These are phyloP conservation scores for Basidiobolus meristosporus DNA, from an alignment of 371 early-diverging fungal genomes.

Conservation along the genomic window DNA sequence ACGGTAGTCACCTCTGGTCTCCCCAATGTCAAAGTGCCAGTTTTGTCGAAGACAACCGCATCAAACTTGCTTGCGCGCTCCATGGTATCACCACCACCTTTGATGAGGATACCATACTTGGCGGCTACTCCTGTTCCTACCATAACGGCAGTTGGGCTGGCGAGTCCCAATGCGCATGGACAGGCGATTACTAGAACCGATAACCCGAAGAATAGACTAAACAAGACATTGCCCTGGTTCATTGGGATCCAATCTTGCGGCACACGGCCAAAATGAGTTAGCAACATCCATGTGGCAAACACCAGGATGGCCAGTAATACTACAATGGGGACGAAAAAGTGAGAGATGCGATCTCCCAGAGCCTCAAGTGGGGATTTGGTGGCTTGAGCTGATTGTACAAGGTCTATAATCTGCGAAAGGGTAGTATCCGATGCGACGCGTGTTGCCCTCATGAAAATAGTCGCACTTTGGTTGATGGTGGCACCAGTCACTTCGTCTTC, in stretches of 20 bases:
- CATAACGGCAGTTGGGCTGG: slow-evolving; percentile 59
- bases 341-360: slow-evolving; percentile 35
- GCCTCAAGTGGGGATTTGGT: slow-evolving; percentile 42
- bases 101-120: slow-evolving; percentile 22
- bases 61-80: slow-evolving; percentile 71
- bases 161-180: slow-evolving; percentile 30
- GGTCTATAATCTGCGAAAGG: slow-evolving; percentile 36
- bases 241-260: slow-evolving; percentile 29
- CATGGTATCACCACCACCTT: slow-evolving; percentile 11
- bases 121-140: slow-evolving; percentile 76
- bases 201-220: slow-evolving; percentile 40
- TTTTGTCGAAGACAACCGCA: slow-evolving; percentile 84
- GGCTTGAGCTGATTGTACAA: slow-evolving; percentile 45
- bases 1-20: slow-evolving; percentile 27
- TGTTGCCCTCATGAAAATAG: slow-evolving; percentile 31
- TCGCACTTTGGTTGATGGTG: slow-evolving; percentile 27
- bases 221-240: slow-evolving; percentile 26
- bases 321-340: slow-evolving; percentile 28
- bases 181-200: slow-evolving; percentile 49
- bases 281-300: slow-evolving; percentile 29
- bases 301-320: slow-evolving; percentile 25
- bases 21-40: slow-evolving; percentile 58
- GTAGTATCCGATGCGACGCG: slow-evolving; percentile 31
- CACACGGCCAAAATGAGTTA: slow-evolving; percentile 10
- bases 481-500: slow-evolving; percentile 28